Evolutionary conservation across 1,284 basidiomycete genomes (phyloP).

Genomic region (Pterulicium gracile): DNA sequence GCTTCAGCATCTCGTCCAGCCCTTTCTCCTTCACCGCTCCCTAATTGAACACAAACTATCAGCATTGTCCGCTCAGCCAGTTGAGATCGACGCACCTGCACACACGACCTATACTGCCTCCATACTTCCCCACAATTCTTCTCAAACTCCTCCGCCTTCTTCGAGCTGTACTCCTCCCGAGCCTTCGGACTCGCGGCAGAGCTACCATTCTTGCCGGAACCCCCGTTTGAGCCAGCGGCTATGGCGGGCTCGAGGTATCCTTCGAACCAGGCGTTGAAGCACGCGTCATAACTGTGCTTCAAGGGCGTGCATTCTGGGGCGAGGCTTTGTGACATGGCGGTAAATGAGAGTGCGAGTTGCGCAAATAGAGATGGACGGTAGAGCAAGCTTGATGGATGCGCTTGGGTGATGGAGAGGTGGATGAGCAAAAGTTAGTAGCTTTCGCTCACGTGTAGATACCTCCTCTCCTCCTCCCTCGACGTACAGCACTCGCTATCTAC

Average conservation of each 20-base stretch:
- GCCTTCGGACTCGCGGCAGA: slow-evolving; percentile 16
- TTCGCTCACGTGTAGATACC: no score
- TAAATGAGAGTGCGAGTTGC: no score
- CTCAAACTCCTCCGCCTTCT: slow-evolving; percentile 76
- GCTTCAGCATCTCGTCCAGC: slow-evolving; percentile 63
- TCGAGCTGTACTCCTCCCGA: slow-evolving; percentile 30
- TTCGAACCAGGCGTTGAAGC: slow-evolving; percentile 96
- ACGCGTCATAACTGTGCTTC: slow-evolving; percentile 84
- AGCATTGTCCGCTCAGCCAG: not conserved
- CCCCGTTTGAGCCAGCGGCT: slow-evolving; percentile 10
- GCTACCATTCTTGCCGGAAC: not conserved
- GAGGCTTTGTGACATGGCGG: slow-evolving; percentile 69
- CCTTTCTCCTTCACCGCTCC: slow-evolving; percentile 75
- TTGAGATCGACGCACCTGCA: slow-evolving; percentile 34
- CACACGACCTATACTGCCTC: slow-evolving; percentile 69
- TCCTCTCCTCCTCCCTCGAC: no score
- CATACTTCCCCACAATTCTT: slow-evolving; percentile 74
- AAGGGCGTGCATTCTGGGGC: slow-evolving; percentile 79
- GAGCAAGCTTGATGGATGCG: no score
- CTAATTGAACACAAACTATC: slow-evolving; percentile 27
- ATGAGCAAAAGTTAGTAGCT: no score
- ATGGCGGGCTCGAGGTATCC: slow-evolving; percentile 82
- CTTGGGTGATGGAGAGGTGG: no score
- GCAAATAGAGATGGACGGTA: no score
- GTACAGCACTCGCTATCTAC: no score